Evolutionary conservation across 176 grass and related monocot genomes (phyloP).

Genomic region (Canna indica): DNA sequence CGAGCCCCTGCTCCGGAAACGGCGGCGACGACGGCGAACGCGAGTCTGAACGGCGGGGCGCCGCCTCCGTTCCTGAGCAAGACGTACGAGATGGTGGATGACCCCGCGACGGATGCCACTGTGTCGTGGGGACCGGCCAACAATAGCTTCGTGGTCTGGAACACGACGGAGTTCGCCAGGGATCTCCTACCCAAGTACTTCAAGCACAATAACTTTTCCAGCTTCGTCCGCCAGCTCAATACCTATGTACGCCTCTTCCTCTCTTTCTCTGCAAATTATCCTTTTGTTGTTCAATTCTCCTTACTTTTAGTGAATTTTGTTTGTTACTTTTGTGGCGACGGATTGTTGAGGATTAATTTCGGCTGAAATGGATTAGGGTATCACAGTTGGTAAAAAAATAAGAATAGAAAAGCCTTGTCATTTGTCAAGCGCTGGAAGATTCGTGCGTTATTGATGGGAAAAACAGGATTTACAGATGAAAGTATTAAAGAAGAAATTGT

Average conservation of each 20-base stretch:
- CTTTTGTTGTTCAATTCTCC: not conserved
- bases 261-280: not conserved
- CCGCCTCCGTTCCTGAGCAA: conserved; percentile 12
- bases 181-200: conserved; percentile 96
- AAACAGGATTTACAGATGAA: not conserved
- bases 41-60: not conserved
- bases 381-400: not conserved
- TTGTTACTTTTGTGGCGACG: not conserved
- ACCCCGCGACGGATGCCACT: conserved; percentile 4
- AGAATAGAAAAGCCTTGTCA: not conserved
- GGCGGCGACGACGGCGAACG: not conserved
- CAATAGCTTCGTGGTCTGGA: conserved; percentile 16
- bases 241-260: conserved; percentile 34
- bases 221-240: conserved; percentile 96
- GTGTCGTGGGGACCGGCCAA: conserved; percentile 5
- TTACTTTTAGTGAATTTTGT: not conserved
- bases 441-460: not conserved
- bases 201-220: conserved; percentile 99
- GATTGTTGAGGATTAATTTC: not conserved
- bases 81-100: conserved; percentile 13
- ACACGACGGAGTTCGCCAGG: conserved; percentile 57
- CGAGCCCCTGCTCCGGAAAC: not conserved
- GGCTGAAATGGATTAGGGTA: not conserved
- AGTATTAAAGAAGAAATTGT: not conserved
- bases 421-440: not conserved